A percentile compares a stretch with the other conserved stretches of the same genome.
Evolutionary conservation across 139 green algal genomes (phyloP).

Genomic region (Bryopsis sp.): DNA sequence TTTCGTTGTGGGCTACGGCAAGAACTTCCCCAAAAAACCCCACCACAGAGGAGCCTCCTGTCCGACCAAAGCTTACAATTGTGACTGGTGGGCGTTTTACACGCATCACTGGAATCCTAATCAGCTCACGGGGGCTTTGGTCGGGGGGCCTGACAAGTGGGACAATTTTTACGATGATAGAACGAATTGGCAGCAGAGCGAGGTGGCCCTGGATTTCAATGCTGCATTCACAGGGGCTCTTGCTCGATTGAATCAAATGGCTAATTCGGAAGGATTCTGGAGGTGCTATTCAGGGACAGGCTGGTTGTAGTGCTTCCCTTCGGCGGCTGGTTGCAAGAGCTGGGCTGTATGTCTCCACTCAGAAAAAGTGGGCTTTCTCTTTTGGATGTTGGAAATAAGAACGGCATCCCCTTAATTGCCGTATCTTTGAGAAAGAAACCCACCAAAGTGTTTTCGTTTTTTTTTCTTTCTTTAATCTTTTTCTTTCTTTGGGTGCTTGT

Average conservation of each 20-base stretch:
- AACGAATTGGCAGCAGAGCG: conserved; percentile 21
- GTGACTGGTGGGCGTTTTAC: neutral
- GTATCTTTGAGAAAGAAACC: too few relatives aligned
- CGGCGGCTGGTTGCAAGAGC: neutral
- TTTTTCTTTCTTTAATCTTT: too few relatives aligned
- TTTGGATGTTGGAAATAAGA: too few relatives aligned
- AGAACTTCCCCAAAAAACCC: conserved; percentile 20
- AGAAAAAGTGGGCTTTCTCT: too few relatives aligned
- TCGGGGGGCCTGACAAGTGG: conserved; percentile 39
- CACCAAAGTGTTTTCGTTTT: too few relatives aligned
- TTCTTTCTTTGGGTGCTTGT: too few relatives aligned
- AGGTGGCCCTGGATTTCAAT: conserved; percentile 42
- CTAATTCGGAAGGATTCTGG: conserved; percentile 22
- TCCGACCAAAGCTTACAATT: neutral
- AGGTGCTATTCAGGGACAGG: conserved; percentile 17
- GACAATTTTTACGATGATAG: conserved; percentile 24
- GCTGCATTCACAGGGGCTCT: conserved; percentile 30
- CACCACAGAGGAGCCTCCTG: conserved; percentile 42
- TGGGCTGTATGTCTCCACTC: too few relatives aligned
- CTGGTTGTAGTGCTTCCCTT: neutral
- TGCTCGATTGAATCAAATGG: conserved; percentile 14
- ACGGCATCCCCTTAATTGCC: too few relatives aligned
- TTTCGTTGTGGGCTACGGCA: conserved; percentile 36
- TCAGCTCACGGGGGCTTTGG: conserved; percentile 47
- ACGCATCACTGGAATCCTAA: conserved; percentile 38